These are phyloP conservation scores for Sarocladium brachiariae DNA, from an alignment of 2,329 filamentous ascomycete species.

Conservation along the genomic window DNA sequence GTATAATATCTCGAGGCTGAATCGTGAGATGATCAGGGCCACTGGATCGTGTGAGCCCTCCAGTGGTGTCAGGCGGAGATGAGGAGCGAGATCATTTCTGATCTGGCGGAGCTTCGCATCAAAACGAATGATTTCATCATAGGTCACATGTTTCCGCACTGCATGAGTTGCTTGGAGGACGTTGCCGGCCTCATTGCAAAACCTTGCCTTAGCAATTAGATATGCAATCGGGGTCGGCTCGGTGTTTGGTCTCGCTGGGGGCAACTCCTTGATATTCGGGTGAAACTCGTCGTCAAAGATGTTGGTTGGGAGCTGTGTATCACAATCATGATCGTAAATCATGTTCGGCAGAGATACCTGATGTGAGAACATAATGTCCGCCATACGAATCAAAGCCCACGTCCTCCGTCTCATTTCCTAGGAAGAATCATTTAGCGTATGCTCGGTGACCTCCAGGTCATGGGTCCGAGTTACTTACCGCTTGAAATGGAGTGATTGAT, in stretches of 20 bases:
- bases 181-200: conserved; percentile 62
- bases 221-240: conserved; percentile 74
- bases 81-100: conserved; percentile 65
- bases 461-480: too few species aligned
- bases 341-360: conserved; percentile 62
- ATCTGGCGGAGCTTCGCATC: conserved; percentile 56
- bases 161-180: conserved; percentile 61
- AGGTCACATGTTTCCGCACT: conserved; percentile 47
- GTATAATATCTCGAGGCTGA: conserved; percentile 77
- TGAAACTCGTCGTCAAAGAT: conserved; percentile 76
- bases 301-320: conserved; percentile 69
- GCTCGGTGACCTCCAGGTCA: too few species aligned
- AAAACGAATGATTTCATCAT: conserved; percentile 58
- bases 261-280: conserved; percentile 59
- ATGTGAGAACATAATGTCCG: conserved; percentile 71
- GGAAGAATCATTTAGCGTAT: too few species aligned
- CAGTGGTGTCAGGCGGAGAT: conserved; percentile 68
- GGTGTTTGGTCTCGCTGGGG: conserved; percentile 57
- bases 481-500: conserved; percentile 65
- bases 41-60: conserved; percentile 75
- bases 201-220: conserved; percentile 66
- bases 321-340: conserved; percentile 67
- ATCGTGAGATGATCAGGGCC: conserved; percentile 78
- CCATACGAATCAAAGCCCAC: conserved; percentile 66
- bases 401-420: conserved; percentile 64